A percentile compares a stretch with the other conserved stretches of the same genome.
Evolutionary conservation across 805 yeast genomes (phyloP).

Genomic region (Torulaspora indica): DNA sequence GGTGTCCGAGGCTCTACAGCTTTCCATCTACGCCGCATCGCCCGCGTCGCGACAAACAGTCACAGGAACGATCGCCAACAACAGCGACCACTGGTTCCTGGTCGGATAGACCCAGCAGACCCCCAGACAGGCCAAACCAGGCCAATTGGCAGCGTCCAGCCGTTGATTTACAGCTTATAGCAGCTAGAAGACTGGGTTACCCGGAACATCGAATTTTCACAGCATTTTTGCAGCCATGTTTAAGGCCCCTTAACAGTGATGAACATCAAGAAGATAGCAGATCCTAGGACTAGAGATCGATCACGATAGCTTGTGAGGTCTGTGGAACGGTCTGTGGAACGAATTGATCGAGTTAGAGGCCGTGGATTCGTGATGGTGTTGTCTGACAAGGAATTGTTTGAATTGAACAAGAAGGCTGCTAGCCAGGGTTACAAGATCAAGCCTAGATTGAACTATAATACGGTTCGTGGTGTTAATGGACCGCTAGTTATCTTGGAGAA

Average conservation of each 20-base stretch:
- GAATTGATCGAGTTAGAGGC: neutral
- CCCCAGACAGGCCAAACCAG: neutral
- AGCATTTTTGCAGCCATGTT: conserved; percentile 14
- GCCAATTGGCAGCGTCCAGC: neutral
- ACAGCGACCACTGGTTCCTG: conserved; percentile 22
- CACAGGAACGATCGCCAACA: conserved; percentile 11
- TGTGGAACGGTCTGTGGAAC: neutral
- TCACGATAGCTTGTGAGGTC: neutral
- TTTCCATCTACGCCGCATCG: conserved; percentile 13
- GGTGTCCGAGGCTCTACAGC: conserved; percentile 17
- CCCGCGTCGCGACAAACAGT: conserved; percentile 16
- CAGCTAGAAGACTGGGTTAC: too few relatives aligned
- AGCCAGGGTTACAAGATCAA: conserved; percentile 86
- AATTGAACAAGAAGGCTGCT: conserved; percentile 86
- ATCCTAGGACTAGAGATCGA: neutral
- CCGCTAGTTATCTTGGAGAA: conserved; percentile 89
- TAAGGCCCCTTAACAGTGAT: conserved; percentile 12
- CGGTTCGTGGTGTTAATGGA: conserved; percentile 98
- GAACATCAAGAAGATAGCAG: neutral
- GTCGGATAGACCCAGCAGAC: conserved; percentile 12
- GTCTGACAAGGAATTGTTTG: conserved; percentile 45
- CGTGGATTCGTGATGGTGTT: conserved; percentile 21
- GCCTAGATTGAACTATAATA: conserved; percentile 89
- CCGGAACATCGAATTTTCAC: conserved; percentile 7
- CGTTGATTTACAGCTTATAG: neutral